Conservation (phyloP, 495 filamentous ascomycete species). For the Penicillium egyptiacum region DNA sequence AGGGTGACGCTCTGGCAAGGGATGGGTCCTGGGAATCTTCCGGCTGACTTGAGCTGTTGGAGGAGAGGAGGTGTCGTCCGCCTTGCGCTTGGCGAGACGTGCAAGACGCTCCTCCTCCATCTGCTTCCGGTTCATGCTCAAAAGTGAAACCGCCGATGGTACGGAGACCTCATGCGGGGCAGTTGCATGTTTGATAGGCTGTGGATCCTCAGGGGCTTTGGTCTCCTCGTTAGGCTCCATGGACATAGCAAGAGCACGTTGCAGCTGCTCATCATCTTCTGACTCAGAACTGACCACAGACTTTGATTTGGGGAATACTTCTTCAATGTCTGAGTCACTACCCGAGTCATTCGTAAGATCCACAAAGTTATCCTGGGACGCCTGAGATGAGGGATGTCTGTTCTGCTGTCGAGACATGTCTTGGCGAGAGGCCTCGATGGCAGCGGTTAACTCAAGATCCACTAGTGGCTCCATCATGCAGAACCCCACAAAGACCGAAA, state of each 20-base stretch:
- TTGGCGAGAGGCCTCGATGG: constrained; percentile 52
- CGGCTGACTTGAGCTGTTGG: constrained; percentile 3
- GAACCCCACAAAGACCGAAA: neutral
- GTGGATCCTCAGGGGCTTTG: neutral
- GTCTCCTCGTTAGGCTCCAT: constrained; percentile 27
- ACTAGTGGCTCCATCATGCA: constrained; percentile 1
- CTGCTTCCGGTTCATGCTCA: constrained; percentile 68
- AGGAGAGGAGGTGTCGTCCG: constrained; percentile 24
- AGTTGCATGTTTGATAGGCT: neutral
- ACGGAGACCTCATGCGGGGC: neutral
- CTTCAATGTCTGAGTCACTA: constrained; percentile 30
- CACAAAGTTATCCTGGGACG: constrained; percentile 22
- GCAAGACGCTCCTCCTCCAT: constrained; percentile 88
- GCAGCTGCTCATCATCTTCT: constrained; percentile 44
- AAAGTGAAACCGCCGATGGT: constrained; percentile 23
- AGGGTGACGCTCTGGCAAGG: neutral
- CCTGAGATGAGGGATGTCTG: neutral
- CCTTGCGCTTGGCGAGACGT: constrained; percentile 61
- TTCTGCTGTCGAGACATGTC: neutral
- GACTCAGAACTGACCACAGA: constrained; percentile 40
- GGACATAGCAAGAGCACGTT: constrained; percentile 54
- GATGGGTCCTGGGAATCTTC: constrained; percentile 11
- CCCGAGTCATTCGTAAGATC: constrained; percentile 43
- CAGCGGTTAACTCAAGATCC: constrained; percentile 26
- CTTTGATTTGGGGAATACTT: constrained; percentile 36